Percentiles rank a stretch among this genome's conserved stretches.
These are phyloP conservation scores for Arthrobotrys iridis DNA, from an alignment of 2,329 filamentous ascomycete genomes.

Conservation along the genomic window DNA sequence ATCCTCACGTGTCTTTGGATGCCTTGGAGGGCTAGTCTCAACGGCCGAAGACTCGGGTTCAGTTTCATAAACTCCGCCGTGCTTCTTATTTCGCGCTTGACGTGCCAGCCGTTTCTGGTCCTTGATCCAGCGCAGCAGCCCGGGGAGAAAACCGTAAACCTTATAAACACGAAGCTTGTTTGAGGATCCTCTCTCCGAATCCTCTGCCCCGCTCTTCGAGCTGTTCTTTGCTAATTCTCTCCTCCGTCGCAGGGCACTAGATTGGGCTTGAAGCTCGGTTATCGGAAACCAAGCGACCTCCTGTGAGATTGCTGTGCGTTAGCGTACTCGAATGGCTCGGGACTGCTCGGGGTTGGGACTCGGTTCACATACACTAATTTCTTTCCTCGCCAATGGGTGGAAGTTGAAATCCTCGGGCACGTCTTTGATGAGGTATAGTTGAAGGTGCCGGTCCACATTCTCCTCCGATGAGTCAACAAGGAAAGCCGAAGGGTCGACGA, in stretches of 20 bases:
- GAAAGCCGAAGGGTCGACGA: constrained; percentile 75
- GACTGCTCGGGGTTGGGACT: not conserved
- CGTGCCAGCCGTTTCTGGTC: constrained; percentile 37
- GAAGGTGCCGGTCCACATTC: constrained; percentile 79
- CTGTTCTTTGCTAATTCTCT: constrained; percentile 73
- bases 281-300: constrained; percentile 51
- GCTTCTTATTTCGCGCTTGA: constrained; percentile 44
- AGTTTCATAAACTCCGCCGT: constrained; percentile 53
- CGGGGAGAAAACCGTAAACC: constrained; percentile 90
- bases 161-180: constrained; percentile 95
- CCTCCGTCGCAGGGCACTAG: constrained; percentile 16
- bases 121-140: constrained; percentile 85
- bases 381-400: constrained; percentile 89
- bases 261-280: constrained; percentile 42
- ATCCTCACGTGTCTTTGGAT: constrained; percentile 27
- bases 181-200: constrained; percentile 66
- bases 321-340: not conserved
- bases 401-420: constrained; percentile 88
- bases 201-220: constrained; percentile 68
- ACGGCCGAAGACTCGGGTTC: constrained; percentile 54
- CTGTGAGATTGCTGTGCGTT: constrained; percentile 8
- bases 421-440: constrained; percentile 88
- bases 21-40: constrained; percentile 47
- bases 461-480: constrained; percentile 75
- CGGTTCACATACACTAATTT: constrained; percentile 74